Base-by-base conservation (phyloP, 805 yeast genomes). In the Yarrowia hollandica region DNA sequence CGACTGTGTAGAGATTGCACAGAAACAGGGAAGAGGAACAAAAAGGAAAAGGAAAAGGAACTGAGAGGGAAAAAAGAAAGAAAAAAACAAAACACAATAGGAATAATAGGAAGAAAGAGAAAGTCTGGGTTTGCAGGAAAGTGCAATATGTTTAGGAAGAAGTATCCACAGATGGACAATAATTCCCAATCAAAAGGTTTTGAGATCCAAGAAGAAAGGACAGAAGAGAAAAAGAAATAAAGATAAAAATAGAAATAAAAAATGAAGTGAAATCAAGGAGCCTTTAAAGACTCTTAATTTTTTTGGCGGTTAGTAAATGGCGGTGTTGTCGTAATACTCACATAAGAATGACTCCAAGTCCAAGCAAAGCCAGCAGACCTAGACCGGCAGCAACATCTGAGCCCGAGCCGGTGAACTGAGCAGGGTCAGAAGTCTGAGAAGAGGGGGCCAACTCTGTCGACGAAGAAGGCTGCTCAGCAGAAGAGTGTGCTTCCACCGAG, bases 351-450 rank as follows among this genome's bases (percentile, higher is more conserved):
- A 33, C 55, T 9, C 35, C 34, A 12, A 48, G 39, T 31, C 55
- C 55, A 33, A 48, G 55, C 2, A 48, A 7, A 30, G 55, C 55
- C 39, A 48, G 30, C 22, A 48, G 16, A 31, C 55, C 55, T 12
- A 48, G 55, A 31, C 55, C 39, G 1, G 38, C 55, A 16, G 39
- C 34, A 16, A 44, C 25, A 1, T 41, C 48, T 12, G 12, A 12
- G 11, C 33, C 48, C 15, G 12, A 22, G 1, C 48, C 48, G 26
- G 48, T 41, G 16, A 16, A 44, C 52, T 44, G 52, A 16, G 52
- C 52, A 16, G 52, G 48, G 5, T 41, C 33, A 16, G 48, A 12
- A 12, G 33, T 14, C 34, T 14, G 34, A 12, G 34, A 15, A 1
- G 25, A n/a, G 5, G 52, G 52, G 0, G 19, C 25, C 15, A 14